Evolutionary conservation across 1,284 basidiomycete genomes (phyloP).

Genomic region (Trametes pubescens): DNA sequence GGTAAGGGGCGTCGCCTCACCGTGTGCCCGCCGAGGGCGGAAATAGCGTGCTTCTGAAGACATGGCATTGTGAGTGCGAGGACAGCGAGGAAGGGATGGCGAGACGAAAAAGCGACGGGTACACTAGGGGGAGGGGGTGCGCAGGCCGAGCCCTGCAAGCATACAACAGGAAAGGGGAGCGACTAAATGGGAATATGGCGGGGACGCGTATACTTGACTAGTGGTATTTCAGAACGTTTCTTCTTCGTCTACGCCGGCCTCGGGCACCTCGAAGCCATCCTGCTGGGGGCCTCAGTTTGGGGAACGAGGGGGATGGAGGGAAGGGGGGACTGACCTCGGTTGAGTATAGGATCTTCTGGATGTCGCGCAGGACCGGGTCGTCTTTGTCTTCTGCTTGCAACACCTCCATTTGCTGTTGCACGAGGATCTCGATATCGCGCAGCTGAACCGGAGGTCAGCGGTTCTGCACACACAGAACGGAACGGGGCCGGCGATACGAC

Average conservation of each 20-base stretch:
- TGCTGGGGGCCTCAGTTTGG: conserved; percentile 18
- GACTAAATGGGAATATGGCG: conserved; percentile 34
- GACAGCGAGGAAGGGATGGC: neutral
- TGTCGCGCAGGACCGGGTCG: conserved; percentile 77
- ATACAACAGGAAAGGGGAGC: conserved; percentile 19
- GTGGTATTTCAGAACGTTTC: conserved; percentile 35
- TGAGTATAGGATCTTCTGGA: conserved; percentile 94
- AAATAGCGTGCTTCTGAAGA: conserved; percentile 13
- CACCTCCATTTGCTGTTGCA: conserved; percentile 75
- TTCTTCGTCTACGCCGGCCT: conserved; percentile 41
- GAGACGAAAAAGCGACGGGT: conserved; percentile 3
- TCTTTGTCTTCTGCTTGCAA: conserved; percentile 69
- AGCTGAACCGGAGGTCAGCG: conserved; percentile 58
- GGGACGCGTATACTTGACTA: conserved; percentile 23
- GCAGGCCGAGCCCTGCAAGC: conserved; percentile 13
- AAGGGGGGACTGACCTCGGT: conserved; percentile 76
- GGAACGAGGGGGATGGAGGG: neutral
- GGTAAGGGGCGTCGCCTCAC: neutral
- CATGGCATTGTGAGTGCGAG: conserved; percentile 27
- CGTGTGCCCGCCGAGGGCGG: neutral
- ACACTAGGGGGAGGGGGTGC: conserved; percentile 5
- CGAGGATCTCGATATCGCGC: conserved; percentile 94
- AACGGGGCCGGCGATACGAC: neutral
- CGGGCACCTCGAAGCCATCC: conserved; percentile 47
- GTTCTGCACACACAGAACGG: neutral